phyloP scores from a whole-genome alignment of 768 basidiomycete genomes.

The Pisolithus microcarpus region DNA sequence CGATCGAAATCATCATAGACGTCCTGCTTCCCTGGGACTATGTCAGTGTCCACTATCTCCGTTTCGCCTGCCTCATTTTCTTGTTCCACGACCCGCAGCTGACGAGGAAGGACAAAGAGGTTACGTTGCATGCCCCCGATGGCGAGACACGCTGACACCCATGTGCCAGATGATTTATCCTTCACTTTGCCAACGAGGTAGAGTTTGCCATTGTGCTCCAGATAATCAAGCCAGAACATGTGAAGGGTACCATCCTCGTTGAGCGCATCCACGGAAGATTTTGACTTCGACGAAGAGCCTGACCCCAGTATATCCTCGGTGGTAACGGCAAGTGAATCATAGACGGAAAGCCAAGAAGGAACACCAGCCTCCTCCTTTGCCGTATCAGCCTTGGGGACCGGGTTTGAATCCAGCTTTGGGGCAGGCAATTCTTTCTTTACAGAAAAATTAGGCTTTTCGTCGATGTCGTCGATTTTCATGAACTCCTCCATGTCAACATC shows the following conservation, averaged over 20 bases:
- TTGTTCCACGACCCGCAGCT: constrained; percentile 42
- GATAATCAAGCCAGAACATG: constrained; percentile 96
- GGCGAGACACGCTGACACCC: constrained; percentile 82
- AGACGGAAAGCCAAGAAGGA: constrained; percentile 68
- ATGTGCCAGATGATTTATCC: constrained; percentile 57
- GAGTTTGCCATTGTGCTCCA: constrained; percentile 77
- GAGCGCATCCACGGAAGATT: constrained; percentile 47
- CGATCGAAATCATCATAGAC: constrained; percentile 81
- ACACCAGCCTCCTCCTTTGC: constrained; percentile 40
- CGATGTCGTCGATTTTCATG: constrained; percentile 45
- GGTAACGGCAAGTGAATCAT: constrained; percentile 61
- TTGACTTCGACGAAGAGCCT: constrained; percentile 30
- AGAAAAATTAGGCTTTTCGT: constrained; percentile 34
- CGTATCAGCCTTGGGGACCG: not conserved
- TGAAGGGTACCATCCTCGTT: constrained; percentile 79
- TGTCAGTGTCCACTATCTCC: constrained; percentile 60
- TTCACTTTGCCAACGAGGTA: constrained; percentile 89
- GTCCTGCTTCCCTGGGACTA: constrained; percentile 60
- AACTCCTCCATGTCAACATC: constrained; percentile 54
- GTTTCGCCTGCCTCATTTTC: constrained; percentile 23
- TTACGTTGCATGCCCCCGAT: constrained; percentile 85
- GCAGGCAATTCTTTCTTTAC: constrained; percentile 14
- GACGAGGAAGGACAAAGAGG: constrained; percentile 80
- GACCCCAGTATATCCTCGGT: constrained; percentile 54
- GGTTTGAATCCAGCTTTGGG: constrained; percentile 11